Percentiles rank a stretch among this genome's conserved stretches.
phyloP scores from a whole-genome alignment of 805 yeast species.

The Priceomyces fermenticarens region DNA sequence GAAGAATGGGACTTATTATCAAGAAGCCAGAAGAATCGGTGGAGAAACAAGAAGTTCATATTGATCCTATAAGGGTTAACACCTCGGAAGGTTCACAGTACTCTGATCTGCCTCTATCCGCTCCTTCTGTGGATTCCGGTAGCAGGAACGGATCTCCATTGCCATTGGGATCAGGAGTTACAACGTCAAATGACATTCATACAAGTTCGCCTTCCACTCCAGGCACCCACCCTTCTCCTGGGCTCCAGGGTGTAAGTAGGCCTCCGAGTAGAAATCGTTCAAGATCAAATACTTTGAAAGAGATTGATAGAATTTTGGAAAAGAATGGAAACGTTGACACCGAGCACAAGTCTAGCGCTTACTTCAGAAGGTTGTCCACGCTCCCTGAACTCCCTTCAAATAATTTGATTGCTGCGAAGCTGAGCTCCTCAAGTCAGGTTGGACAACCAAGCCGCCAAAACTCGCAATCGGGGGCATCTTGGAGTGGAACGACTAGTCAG shows the following conservation, averaged over 20 bases:
- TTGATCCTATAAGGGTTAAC: background rate
- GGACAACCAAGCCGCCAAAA: background rate
- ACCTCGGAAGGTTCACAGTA: background rate
- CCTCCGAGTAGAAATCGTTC: conserved; percentile 20
- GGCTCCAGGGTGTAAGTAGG: conserved; percentile 8
- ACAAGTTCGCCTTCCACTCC: conserved; percentile 14
- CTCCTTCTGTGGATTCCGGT: conserved; percentile 17
- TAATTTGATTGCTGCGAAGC: conserved; percentile 9
- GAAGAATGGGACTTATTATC: conserved; percentile 72
- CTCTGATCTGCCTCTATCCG: conserved; percentile 16
- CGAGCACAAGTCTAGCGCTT: conserved; percentile 56
- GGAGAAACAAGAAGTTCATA: background rate
- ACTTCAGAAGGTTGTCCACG: conserved; percentile 62
- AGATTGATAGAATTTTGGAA: conserved; percentile 33
- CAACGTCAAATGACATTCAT: conserved; percentile 11
- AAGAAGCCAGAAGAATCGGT: conserved; percentile 34
- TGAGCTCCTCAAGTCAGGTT: background rate
- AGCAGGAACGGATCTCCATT: conserved; percentile 12
- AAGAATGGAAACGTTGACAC: conserved; percentile 37
- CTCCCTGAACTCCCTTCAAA: conserved; percentile 50
- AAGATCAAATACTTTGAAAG: conserved; percentile 35
- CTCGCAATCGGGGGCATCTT: background rate
- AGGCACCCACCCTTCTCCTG: conserved; percentile 10
- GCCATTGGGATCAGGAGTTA: conserved; percentile 12
- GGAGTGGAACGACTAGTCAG: background rate